Conservation (phyloP, 139 green algal genomes). For the Closterium sp. region DNA sequence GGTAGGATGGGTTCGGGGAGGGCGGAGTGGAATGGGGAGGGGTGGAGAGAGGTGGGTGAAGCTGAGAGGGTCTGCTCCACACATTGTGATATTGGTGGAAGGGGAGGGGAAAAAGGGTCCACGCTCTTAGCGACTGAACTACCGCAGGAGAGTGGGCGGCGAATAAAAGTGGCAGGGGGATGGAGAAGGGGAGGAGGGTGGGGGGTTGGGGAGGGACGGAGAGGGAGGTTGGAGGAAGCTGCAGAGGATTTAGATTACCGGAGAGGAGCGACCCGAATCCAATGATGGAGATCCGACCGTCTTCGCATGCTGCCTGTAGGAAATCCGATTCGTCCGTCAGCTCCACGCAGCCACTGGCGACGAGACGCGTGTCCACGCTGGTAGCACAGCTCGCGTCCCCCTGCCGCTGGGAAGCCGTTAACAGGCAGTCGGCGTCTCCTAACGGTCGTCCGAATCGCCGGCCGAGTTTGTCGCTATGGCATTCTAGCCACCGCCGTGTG, state of each 20-base stretch:
- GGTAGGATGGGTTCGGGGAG: no score
- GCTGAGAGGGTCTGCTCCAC: no score
- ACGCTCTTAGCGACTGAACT: no score
- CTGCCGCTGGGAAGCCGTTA: not conserved
- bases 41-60: not conserved
- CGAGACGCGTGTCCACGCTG: not conserved
- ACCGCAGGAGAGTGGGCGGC: no score
- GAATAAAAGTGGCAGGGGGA: no score
- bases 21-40: not conserved
- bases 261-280: constrained; percentile 47
- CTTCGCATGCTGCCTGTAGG: constrained; percentile 1
- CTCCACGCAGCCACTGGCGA: not conserved
- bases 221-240: no score
- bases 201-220: not conserved
- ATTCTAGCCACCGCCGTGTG: not conserved
- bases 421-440: not conserved
- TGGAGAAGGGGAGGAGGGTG: not conserved
- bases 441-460: not conserved
- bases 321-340: constrained; percentile 22
- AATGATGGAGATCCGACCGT: constrained; percentile 31
- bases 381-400: not conserved
- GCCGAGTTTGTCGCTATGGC: not conserved
- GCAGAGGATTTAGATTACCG: no score
- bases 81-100: no score
- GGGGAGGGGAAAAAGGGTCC: no score